Evolutionary conservation across 1,284 basidiomycete species (phyloP).

Genomic region (Porogramme epimiltina): DNA sequence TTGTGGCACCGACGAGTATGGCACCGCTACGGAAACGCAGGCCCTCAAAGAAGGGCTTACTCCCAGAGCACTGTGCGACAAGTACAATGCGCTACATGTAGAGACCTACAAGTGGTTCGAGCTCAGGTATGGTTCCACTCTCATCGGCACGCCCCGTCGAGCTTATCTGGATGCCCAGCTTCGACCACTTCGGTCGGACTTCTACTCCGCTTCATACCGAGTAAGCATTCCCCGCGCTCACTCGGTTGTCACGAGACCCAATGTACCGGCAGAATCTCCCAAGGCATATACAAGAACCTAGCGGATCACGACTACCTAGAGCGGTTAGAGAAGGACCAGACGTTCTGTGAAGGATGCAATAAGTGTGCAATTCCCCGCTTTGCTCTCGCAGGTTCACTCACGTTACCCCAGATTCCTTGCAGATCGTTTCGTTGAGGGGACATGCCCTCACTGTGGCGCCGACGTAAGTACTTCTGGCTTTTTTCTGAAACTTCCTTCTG

Average conservation of each 20-base stretch:
- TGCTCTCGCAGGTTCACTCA: conserved; percentile 3
- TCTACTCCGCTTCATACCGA: conserved; percentile 90
- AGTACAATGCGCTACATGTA: conserved; percentile 89
- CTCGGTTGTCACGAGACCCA: background rate
- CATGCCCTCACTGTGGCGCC: conserved; percentile 88
- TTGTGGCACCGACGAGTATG: conserved; percentile 99
- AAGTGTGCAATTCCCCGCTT: conserved; percentile 56
- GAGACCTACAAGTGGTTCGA: conserved; percentile 97
- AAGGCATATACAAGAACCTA: conserved; percentile 85
- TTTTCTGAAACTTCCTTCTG: background rate
- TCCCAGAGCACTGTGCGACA: conserved; percentile 89
- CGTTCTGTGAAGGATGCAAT: conserved; percentile 89
- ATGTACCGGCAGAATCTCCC: conserved; percentile 67
- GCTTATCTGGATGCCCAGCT: conserved; percentile 53
- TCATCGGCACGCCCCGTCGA: background rate
- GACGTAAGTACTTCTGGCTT: conserved; percentile 49
- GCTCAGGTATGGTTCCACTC: conserved; percentile 57
- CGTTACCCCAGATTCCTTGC: conserved; percentile 75
- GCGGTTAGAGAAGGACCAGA: conserved; percentile 87
- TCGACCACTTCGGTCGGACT: conserved; percentile 97
- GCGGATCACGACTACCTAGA: conserved; percentile 77
- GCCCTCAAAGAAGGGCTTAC: conserved; percentile 93
- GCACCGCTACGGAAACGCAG: conserved; percentile 97
- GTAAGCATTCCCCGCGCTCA: conserved; percentile 43
- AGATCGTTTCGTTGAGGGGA: conserved; percentile 94